Percentiles rank a stretch among this genome's conserved stretches.
Evolutionary conservation across 1,139 yeast genomes (phyloP).

Genomic region (Geotrichum fermentans): DNA sequence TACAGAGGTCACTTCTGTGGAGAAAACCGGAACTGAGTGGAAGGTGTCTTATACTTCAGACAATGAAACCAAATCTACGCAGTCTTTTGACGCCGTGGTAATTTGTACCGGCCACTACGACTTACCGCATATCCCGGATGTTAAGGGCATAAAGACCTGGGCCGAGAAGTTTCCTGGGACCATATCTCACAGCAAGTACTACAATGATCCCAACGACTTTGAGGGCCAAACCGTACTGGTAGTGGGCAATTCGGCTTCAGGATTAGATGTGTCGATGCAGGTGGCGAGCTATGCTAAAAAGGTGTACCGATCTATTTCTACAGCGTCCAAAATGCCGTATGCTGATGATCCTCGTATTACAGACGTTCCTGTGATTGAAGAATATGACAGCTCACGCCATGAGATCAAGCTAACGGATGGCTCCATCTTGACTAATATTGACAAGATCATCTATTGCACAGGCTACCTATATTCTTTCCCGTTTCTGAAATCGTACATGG

Average conservation of each 20-base stretch:
- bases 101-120: conserved; percentile 57
- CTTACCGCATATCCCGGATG: conserved; percentile 51
- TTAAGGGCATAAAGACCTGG: conserved; percentile 53
- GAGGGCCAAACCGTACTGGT: conserved; percentile 45
- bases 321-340: conserved; percentile 14
- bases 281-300: conserved; percentile 40
- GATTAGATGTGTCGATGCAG: conserved; percentile 55
- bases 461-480: conserved; percentile 55
- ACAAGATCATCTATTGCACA: conserved; percentile 56
- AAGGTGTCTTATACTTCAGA: conserved; percentile 34
- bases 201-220: conserved; percentile 46
- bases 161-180: conserved; percentile 42
- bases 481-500: conserved; percentile 34
- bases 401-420: conserved; percentile 7
- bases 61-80: conserved; percentile 23
- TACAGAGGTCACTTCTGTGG: conserved; percentile 39
- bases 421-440: conserved; percentile 39
- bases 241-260: conserved; percentile 61
- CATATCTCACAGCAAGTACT: conserved; percentile 57
- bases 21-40: conserved; percentile 42
- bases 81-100: conserved; percentile 50
- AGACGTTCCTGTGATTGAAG: conserved; percentile 42
- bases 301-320: conserved; percentile 46
- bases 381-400: conserved; percentile 34
- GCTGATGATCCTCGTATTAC: conserved; percentile 35